A percentile compares a stretch with the other conserved stretches of the same genome.
phyloP scores from a whole-genome alignment of 164 flowering plant genomes.

The Stephania cephalantha region DNA sequence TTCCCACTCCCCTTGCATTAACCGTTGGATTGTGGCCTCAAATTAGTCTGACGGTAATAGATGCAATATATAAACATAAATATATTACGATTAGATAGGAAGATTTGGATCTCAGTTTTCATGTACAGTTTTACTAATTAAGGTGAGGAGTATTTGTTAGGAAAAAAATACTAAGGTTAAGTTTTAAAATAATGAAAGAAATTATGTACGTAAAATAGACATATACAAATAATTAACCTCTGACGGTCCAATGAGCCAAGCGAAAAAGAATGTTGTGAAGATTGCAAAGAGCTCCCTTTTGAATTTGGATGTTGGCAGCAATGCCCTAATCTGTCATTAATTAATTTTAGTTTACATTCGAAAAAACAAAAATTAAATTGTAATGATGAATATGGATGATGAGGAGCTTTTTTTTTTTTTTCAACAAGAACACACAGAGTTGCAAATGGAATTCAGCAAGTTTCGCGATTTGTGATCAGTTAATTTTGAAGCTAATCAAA shows the following conservation, averaged over 20 bases:
- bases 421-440: too few relatives aligned
- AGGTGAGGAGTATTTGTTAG: neutral
- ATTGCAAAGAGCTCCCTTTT: slow-evolving; percentile 61
- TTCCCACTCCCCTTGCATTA: neutral
- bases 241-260: slow-evolving; percentile 78
- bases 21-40: neutral
- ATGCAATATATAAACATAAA: neutral
- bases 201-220: neutral
- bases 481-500: too few relatives aligned
- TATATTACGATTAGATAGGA: neutral
- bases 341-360: neutral
- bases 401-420: neutral
- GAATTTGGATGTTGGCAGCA: slow-evolving; percentile 46
- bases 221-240: slow-evolving; percentile 34
- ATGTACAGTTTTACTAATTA: neutral
- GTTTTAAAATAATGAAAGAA: neutral
- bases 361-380: neutral
- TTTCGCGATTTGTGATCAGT: too few relatives aligned
- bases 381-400: neutral
- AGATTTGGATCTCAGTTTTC: neutral
- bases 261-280: slow-evolving; percentile 65
- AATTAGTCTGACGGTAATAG: neutral
- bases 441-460: too few relatives aligned
- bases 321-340: slow-evolving; percentile 42
- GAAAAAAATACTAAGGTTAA: too few relatives aligned